Evolutionary conservation across 2,329 filamentous ascomycete species (phyloP).

Genomic region (Berkeleyomyces rouxiae): DNA sequence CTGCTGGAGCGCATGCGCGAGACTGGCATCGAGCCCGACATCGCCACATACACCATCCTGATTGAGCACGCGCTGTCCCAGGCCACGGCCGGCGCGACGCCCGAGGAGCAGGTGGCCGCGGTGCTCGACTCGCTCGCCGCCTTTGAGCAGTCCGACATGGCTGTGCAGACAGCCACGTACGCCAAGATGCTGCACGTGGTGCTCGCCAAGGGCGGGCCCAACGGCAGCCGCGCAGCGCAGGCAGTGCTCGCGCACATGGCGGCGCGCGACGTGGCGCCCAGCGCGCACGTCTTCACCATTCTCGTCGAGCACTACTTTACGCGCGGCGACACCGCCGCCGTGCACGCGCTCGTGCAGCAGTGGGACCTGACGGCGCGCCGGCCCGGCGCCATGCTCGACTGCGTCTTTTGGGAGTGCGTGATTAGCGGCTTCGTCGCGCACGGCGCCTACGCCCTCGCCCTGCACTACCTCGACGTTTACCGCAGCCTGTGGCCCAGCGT

Average conservation of each 20-base stretch:
- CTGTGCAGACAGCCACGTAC: slow-evolving; percentile 47
- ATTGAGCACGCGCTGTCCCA: slow-evolving; percentile 38
- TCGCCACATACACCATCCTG: slow-evolving; percentile 58
- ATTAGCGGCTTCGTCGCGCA: slow-evolving; percentile 45
- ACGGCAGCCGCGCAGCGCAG: slow-evolving; percentile 25
- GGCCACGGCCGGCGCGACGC: slow-evolving; percentile 19
- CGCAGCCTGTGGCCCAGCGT: slow-evolving; percentile 29
- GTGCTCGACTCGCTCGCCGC: slow-evolving; percentile 39
- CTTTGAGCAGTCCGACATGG: slow-evolving; percentile 39
- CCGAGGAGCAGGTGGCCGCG: slow-evolving; percentile 29
- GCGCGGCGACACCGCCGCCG: slow-evolving; percentile 35
- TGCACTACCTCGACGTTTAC: slow-evolving; percentile 27
- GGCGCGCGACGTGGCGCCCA: slow-evolving; percentile 32
- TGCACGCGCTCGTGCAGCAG: slow-evolving; percentile 45
- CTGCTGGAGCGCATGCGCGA: slow-evolving; percentile 44
- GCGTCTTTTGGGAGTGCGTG: slow-evolving; percentile 52
- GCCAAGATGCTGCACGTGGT: slow-evolving; percentile 53
- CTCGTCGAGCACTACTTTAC: slow-evolving; percentile 52
- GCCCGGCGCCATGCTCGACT: slow-evolving; percentile 26
- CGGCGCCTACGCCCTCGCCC: slow-evolving; percentile 13
- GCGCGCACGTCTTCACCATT: slow-evolving; percentile 56
- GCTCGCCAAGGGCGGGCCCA: slow-evolving; percentile 20
- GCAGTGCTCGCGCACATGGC: slow-evolving; percentile 40
- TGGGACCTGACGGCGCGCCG: slow-evolving; percentile 23
- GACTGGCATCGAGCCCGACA: slow-evolving; percentile 39